These are phyloP conservation scores for Saccharomyces jurei DNA, from an alignment of 805 yeast genomes.

Conservation along the genomic window DNA sequence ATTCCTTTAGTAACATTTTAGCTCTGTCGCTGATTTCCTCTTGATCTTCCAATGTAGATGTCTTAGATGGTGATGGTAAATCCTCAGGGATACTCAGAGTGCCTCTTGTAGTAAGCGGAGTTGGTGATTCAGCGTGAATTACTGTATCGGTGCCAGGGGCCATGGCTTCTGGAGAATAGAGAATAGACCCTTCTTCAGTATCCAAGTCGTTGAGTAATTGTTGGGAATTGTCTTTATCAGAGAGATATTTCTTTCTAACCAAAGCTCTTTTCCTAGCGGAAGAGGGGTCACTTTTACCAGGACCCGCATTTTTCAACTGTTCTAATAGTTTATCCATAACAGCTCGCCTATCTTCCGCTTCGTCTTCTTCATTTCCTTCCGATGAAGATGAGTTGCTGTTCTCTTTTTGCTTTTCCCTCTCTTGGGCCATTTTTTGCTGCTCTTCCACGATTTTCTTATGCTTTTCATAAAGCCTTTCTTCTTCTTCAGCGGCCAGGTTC, in stretches of 20 bases:
- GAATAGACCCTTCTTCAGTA: constrained; percentile 23
- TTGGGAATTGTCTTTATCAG: constrained; percentile 16
- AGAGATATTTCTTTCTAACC: constrained; percentile 52
- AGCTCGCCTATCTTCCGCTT: constrained; percentile 29
- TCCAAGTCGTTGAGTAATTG: constrained; percentile 13
- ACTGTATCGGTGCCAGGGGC: background rate
- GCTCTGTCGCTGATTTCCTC: constrained; percentile 42
- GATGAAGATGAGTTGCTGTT: constrained; percentile 3
- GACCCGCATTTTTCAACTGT: constrained; percentile 79
- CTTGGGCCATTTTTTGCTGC: constrained; percentile 24
- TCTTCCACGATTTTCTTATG: constrained; percentile 49
- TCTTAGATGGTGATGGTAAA: background rate
- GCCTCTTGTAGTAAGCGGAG: constrained; percentile 1
- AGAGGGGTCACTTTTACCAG: constrained; percentile 65
- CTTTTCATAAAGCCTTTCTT: constrained; percentile 65
- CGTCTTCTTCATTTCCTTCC: constrained; percentile 9
- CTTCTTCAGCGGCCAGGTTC: constrained; percentile 75
- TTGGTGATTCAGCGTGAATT: constrained; percentile 3
- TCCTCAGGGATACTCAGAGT: background rate
- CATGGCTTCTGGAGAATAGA: constrained; percentile 23
- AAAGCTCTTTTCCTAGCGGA: constrained; percentile 76
- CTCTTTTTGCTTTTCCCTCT: constrained; percentile 12
- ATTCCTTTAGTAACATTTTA: constrained; percentile 50
- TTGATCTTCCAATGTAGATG: constrained; percentile 21
- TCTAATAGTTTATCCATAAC: constrained; percentile 84